Conservation (phyloP, 1,284 basidiomycete genomes). For the Trichosporon coremiiforme region DNA sequence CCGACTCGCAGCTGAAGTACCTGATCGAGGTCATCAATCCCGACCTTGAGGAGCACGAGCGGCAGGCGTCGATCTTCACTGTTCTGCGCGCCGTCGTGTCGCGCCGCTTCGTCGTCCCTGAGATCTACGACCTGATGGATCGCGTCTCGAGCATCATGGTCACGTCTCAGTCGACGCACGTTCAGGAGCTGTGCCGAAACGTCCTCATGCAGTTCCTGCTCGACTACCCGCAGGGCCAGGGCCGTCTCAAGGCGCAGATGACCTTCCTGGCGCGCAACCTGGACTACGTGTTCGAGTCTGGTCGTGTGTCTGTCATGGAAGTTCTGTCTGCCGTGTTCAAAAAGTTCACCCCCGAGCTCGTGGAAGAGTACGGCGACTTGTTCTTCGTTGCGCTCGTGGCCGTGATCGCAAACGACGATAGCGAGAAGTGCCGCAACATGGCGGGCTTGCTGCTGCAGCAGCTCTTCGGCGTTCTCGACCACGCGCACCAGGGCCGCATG, state of each 20-base stretch:
- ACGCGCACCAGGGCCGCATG: conserved; percentile 61
- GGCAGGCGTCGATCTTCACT: conserved; percentile 83
- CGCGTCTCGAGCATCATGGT: conserved; percentile 93
- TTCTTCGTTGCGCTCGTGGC: conserved; percentile 91
- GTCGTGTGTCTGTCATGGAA: conserved; percentile 89
- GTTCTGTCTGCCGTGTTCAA: conserved; percentile 76
- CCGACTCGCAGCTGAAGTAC: conserved; percentile 85
- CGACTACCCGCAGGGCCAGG: conserved; percentile 96
- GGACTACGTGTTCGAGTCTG: conserved; percentile 86
- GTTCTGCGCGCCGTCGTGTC: conserved; percentile 90
- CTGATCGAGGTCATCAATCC: conserved; percentile 83
- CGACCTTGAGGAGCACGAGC: conserved; percentile 87
- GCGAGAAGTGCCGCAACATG: conserved; percentile 83
- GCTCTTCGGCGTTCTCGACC: conserved; percentile 70
- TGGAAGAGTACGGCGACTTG: conserved; percentile 82
- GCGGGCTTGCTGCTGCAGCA: conserved; percentile 78
- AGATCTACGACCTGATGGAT: conserved; percentile 98
- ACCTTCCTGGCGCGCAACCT: conserved; percentile 92
- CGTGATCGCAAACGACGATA: conserved; percentile 90
- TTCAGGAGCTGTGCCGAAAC: conserved; percentile 87
- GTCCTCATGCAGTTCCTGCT: conserved; percentile 92
- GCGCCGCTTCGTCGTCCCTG: conserved; percentile 88
- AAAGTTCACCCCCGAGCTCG: conserved; percentile 79
- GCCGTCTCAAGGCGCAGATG: conserved; percentile 83
- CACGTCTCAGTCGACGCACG: conserved; percentile 85